Base-by-base conservation (phyloP, 495 filamentous ascomycete species). In the Neurospora pannonica region DNA sequence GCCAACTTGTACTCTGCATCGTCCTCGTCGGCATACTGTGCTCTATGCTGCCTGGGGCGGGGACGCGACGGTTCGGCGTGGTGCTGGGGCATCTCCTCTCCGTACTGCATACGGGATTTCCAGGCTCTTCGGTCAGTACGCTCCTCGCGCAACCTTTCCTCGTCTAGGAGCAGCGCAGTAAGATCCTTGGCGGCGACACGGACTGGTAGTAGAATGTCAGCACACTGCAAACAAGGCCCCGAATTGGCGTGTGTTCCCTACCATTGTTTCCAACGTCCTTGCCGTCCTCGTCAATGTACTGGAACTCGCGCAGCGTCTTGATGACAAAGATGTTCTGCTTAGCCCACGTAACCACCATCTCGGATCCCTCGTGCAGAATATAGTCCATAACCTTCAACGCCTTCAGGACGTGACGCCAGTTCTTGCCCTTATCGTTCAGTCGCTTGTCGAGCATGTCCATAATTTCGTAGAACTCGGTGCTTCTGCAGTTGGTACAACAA, bases 381-480 rank as follows among this genome's bases (percentile, higher is more conserved):
- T 99, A 99, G 83, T 99, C 97, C 74, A 98, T 88, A 74, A 99
- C 97, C 81, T 98, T 99, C 73, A 99, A 85, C 37, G 95, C 96
- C 85, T 99, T 99, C 72, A 99, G 86, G 4, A 99, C 97, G 82
- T 99, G 97, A 77, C 97, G 90, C 97, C 97, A 99, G 83, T 99
- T 99, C 88, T 97, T 99, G 78, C 97, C 97, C 83, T 99, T 99
- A 81, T 99, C 97, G 78, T 99, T 99, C 78, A 99, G 86, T 74
- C 97, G 92, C 87, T 98, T 98, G 84, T 98, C 97, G 75, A 99
- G 86, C 96, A 99, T 99, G 83, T 98, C 97, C 91, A 99, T 97
- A 78, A 99, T 97, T 80, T 99, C 95, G 86, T 97, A 97, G 84
- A 98, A 99, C 82, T 98, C 96, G 80, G 90, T 94, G n/a, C 92